Conservation (phyloP, 257 asterid species). For the Verbascum thapsus region DNA sequence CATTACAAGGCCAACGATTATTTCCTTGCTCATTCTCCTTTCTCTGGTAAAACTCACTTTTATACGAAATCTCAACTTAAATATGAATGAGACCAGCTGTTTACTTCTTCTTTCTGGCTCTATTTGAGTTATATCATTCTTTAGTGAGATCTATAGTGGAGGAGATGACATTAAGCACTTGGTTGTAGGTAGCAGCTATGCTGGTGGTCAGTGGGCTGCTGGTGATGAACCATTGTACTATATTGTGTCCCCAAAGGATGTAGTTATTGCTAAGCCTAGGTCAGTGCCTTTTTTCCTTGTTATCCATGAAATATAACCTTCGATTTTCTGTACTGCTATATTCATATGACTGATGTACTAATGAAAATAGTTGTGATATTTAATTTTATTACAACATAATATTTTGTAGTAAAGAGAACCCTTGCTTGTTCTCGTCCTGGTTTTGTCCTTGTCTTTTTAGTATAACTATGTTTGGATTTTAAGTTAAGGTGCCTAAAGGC, state of each 20-base stretch:
- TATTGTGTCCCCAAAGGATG: conserved; percentile 97
- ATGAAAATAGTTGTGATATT: background rate
- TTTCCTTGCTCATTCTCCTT: conserved; percentile 95
- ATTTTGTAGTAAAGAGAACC: conserved; percentile 15
- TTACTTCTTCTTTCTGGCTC: conserved; percentile 22
- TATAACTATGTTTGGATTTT: conserved; percentile 2
- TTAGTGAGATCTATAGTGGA: conserved; percentile 24
- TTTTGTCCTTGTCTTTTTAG: conserved; percentile 4
- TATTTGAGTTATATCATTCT: conserved; percentile 8
- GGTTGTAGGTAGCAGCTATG: conserved; percentile 86
- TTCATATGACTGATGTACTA: conserved; percentile 14
- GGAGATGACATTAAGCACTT: conserved; percentile 38
- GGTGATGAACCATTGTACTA: conserved; percentile 96
- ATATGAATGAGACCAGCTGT: background rate
- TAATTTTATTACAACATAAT: background rate
- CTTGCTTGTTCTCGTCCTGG: conserved; percentile 9
- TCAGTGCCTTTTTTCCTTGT: conserved; percentile 39
- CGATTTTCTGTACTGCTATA: conserved; percentile 12
- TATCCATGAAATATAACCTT: conserved; percentile 25
- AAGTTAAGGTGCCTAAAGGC: background rate
- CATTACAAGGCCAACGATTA: conserved; percentile 98
- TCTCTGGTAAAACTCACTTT: conserved; percentile 66
- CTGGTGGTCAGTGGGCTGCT: conserved; percentile 99
- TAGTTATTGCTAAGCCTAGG: conserved; percentile 99
- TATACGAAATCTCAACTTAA: conserved; percentile 18